phyloP scores from a whole-genome alignment of 2,329 filamentous ascomycete species.

The Chaetomium sp. region DNA sequence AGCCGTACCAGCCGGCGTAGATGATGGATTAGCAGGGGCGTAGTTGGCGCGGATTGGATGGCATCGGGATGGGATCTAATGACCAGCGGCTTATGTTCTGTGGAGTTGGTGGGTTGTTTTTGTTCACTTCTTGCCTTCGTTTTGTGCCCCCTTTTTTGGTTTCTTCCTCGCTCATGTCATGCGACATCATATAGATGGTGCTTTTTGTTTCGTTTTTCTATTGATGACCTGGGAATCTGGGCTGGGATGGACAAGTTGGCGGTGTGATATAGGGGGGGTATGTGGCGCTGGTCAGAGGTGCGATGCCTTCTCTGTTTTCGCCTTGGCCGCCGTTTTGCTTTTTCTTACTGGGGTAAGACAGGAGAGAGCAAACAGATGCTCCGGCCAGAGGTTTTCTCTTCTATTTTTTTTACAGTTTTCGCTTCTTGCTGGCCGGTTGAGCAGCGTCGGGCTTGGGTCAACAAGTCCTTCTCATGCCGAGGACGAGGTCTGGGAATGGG shows the following conservation, averaged over 20 bases:
- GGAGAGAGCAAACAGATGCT: neutral
- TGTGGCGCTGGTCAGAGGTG: neutral
- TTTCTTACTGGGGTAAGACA: no score
- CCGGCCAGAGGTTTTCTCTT: neutral
- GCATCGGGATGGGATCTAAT: slow-evolving; percentile 8
- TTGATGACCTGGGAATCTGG: slow-evolving; percentile 10
- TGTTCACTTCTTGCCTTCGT: neutral
- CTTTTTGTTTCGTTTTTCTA: slow-evolving; percentile 8
- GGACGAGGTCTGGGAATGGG: neutral
- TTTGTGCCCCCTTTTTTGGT: slow-evolving; percentile 4
- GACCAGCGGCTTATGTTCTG: neutral
- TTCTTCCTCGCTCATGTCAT: slow-evolving; percentile 3
- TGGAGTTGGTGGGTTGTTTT: neutral
- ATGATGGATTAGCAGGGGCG: neutral
- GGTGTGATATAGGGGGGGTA: neutral
- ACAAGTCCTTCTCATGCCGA: neutral
- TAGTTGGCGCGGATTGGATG: neutral
- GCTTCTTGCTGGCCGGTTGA: neutral
- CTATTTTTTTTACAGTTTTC: neutral
- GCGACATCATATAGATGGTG: slow-evolving; percentile 32
- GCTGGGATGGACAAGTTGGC: slow-evolving; percentile 3
- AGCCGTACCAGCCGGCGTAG: slow-evolving; percentile 44
- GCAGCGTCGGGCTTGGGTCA: neutral
- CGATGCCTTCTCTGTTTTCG: neutral
- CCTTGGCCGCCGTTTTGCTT: neutral